Evolutionary conservation across 352 stramenopile genomes (phyloP), one percentile per base, ranked within the genome.

Genomic region (Phytophthora tentaculata): DNA sequence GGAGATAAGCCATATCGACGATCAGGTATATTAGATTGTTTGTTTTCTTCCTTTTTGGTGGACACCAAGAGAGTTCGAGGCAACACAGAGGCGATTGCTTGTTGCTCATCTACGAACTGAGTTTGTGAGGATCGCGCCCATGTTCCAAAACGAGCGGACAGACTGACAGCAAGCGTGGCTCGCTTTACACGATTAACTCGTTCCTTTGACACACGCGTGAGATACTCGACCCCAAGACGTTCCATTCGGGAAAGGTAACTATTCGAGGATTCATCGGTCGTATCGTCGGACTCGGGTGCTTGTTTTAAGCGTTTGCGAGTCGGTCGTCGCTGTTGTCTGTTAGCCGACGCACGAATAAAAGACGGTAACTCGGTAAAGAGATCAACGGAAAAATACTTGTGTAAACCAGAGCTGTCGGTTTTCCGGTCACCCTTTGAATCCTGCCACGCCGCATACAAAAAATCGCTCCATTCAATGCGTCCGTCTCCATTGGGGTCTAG

Each of bases 401-500:
- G 56, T 29, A 76, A 29, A 20, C 37, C 59, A n/a, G 54, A 63
- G 57, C 2, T 56, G 14, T 0, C 48, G 17, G 3, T 52, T 53
- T 14, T 63, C 16, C 14, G 14, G 3, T 52, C 13, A 1, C 65
- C 41, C 17, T 71, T 62, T 26, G 74, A 74, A 24, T 80, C 69
- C 24, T 70, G 53, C 71, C 76, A 84, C 37, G 65, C 71, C 0
- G 61, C 61, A 45, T 76, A 70, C 23, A 87, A 56, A 49, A 84
- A 84, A n/a, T 87, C 76, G 50, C 69, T 74, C 76, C 74, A 87
- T 23, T 87, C 74, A 28, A 87, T 69, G 13, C 17, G 58, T 8
- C 74, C 76, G 48, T 83, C 67, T 0, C 45, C 26, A 57, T 81
- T 77, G 1, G 74, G 60, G 28, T 87, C 79, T 3, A 87, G 63